Conservation (phyloP, 371 early-diverging fungal species). For the Rhizopus sp. region DNA sequence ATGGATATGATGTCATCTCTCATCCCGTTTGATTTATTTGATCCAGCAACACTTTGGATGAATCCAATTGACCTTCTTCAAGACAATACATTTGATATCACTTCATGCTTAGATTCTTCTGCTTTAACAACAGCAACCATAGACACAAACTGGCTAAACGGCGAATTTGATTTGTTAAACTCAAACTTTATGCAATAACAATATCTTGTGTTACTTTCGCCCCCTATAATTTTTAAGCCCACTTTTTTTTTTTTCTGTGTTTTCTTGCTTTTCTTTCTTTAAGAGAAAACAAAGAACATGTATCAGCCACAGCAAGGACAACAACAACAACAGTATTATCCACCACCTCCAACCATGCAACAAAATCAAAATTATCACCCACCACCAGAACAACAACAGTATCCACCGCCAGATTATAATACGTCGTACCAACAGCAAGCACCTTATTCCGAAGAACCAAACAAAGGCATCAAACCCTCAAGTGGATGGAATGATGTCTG, state of each 20-base stretch:
- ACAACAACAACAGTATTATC: conserved; percentile 18
- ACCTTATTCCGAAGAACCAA: conserved; percentile 1
- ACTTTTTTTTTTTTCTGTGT: too few species aligned
- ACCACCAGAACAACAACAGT: not conserved
- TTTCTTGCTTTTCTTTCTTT: not conserved
- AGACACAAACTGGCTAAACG: too few species aligned
- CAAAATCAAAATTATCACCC: not conserved
- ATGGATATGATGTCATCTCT: not conserved
- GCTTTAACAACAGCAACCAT: too few species aligned
- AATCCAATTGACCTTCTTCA: too few species aligned
- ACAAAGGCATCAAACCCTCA: conserved; percentile 28
- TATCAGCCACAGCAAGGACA: conserved; percentile 11
- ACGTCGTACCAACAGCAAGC: conserved; percentile 1
- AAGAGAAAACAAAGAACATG: conserved; percentile 12
- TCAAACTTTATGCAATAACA: not conserved
- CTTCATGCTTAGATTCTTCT: too few species aligned
- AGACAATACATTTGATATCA: too few species aligned
- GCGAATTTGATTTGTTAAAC: conserved; percentile 1
- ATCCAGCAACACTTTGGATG: not conserved
- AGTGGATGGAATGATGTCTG: conserved; percentile 69
- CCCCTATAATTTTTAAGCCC: not conserved
- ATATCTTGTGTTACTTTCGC: not conserved
- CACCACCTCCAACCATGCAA: conserved; percentile 14
- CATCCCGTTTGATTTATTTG: not conserved
- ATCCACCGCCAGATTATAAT: conserved; percentile 5